A percentile compares a stretch with the other conserved stretches of the same genome.
Conservation (phyloP, 495 filamentous ascomycete species). For the Immersiella caudata region DNA sequence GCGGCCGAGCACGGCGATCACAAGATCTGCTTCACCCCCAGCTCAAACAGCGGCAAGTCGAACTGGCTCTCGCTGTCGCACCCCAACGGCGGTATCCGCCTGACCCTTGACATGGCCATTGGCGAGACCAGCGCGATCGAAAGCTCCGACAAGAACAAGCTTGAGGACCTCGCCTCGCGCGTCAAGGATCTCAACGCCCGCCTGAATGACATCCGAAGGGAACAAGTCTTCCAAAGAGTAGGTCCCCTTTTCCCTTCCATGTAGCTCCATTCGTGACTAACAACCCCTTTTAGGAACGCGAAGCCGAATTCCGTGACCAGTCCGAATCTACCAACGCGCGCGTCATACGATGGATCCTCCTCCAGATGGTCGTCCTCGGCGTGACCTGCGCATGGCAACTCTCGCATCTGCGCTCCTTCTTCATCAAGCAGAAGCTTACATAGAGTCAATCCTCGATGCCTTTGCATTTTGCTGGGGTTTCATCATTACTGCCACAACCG, state of each 20-base stretch:
- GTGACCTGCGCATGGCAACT: slow-evolving; percentile 97
- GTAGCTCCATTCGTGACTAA: background rate
- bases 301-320: slow-evolving; percentile 97
- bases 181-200: slow-evolving; percentile 88
- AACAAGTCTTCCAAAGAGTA: slow-evolving; percentile 96
- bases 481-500: too few relatives aligned
- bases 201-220: slow-evolving; percentile 84
- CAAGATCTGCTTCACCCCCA: slow-evolving; percentile 88
- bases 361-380: slow-evolving; percentile 86
- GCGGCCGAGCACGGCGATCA: slow-evolving; percentile 93
- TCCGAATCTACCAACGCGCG: slow-evolving; percentile 90
- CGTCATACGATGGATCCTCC: slow-evolving; percentile 90
- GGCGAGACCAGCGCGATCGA: slow-evolving; percentile 95
- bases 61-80: slow-evolving; percentile 70
- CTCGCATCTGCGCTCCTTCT: slow-evolving; percentile 91
- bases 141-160: slow-evolving; percentile 90
- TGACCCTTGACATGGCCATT: slow-evolving; percentile 90
- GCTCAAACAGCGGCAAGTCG: slow-evolving; percentile 58
- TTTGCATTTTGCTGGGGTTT: background rate
- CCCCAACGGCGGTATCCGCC: slow-evolving; percentile 72
- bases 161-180: slow-evolving; percentile 85
- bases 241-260: slow-evolving; percentile 37
- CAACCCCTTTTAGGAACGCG: slow-evolving; percentile 71
- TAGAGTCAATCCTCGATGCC: slow-evolving; percentile 36
- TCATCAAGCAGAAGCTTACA: slow-evolving; percentile 99